Conservation (phyloP, 2,329 filamentous ascomycete genomes). For the Hymenoscyphus scutula region DNA sequence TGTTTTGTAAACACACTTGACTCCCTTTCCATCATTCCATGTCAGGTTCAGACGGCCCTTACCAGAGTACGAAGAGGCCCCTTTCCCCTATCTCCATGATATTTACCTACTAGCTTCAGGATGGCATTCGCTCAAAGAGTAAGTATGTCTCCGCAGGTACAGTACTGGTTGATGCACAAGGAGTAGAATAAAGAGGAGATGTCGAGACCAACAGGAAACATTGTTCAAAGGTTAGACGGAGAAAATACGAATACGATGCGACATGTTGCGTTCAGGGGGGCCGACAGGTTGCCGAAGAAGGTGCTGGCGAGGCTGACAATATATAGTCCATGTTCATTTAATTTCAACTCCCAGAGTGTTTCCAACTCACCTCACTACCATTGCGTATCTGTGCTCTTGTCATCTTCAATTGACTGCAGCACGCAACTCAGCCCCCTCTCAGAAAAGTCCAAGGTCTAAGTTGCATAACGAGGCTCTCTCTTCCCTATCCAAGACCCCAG, state of each 20-base stretch:
- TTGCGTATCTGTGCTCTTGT: not conserved
- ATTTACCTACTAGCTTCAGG: no score
- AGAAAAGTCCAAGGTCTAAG: no score
- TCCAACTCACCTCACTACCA: no score
- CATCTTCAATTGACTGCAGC: not conserved
- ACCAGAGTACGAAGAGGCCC: no score
- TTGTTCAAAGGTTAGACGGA: not conserved
- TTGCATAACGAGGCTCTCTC: not conserved
- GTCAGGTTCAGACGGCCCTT: no score
- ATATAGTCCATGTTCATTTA: not conserved
- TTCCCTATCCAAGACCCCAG: not conserved
- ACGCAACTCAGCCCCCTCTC: not conserved
- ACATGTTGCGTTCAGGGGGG: not conserved
- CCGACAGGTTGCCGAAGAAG: not conserved
- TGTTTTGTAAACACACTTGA: no score
- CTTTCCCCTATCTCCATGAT: no score
- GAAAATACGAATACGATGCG: not conserved
- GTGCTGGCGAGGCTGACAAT: conserved; percentile 2
- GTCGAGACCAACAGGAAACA: not conserved
- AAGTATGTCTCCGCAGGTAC: not conserved
- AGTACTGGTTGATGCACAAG: not conserved
- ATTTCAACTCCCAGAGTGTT: not conserved
- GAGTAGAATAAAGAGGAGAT: not conserved
- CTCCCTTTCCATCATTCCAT: no score
- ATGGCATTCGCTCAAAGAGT: no score